phyloP scores from a whole-genome alignment of 306 rosid species.

The Medicago truncatula region MtrunA17r5.0-ANR NC_053048.1:6998001-6998500 shows the following conservation, averaged over 20 bases:
- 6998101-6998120: background rate
- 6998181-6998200: background rate
- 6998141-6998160: too few relatives aligned
- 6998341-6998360: background rate
- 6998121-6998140: background rate
- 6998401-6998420: background rate
- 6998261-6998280: constrained; percentile 12
- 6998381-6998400: constrained; percentile 19
- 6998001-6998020: too few relatives aligned
- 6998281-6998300: constrained; percentile 27
- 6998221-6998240: background rate
- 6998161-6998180: too few relatives aligned
- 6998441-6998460: too few relatives aligned
- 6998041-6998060: background rate
- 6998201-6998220: background rate
- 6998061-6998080: background rate
- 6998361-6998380: background rate
- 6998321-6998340: constrained; percentile 5
- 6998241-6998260: constrained; percentile 20
- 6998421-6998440: background rate
- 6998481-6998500: too few relatives aligned
- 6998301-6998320: constrained; percentile 6
- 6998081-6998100: background rate
- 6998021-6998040: too few relatives aligned
- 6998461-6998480: too few relatives aligned